Percentiles rank a stretch among this genome's conserved stretches.
Conservation (phyloP, 192 early-diverging fungal genomes). For the Globomyces pollinis-pini region DNA sequence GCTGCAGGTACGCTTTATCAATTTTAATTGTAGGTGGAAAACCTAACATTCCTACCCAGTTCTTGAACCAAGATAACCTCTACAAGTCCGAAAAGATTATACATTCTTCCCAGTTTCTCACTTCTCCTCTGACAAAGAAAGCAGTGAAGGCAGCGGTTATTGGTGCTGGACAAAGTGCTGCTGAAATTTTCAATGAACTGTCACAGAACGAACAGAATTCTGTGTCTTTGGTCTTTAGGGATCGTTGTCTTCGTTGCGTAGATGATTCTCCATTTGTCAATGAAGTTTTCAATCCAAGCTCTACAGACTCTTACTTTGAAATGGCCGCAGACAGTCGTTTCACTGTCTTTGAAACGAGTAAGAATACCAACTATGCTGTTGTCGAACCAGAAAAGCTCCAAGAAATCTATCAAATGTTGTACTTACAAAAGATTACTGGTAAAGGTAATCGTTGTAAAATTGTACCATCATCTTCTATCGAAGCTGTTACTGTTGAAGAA, state of each 20-base stretch:
- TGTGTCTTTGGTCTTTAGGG: slow-evolving; percentile 17
- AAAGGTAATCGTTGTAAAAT: no score
- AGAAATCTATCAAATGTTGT: slow-evolving; percentile 19
- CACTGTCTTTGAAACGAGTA: not conserved
- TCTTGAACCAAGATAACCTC: no score
- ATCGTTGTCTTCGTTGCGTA: slow-evolving; percentile 13
- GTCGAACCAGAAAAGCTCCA: slow-evolving; percentile 18
- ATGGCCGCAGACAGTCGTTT: not conserved
- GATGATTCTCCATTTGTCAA: slow-evolving; percentile 25
- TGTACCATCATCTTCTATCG: no score
- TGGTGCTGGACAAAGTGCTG: slow-evolving; percentile 1
- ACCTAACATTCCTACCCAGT: no score
- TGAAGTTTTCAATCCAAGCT: slow-evolving; percentile 22
- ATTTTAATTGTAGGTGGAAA: no score
- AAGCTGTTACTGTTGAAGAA: no score
- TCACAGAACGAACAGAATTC: not conserved
- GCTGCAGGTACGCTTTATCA: no score
- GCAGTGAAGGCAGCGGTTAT: not conserved
- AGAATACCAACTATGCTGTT: slow-evolving; percentile 22
- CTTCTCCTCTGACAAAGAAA: slow-evolving; percentile 7
- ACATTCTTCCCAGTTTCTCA: slow-evolving; percentile 18
- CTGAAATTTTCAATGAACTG: not conserved
- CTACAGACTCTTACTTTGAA: slow-evolving; percentile 11
- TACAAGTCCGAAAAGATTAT: no score
- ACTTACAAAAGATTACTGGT: slow-evolving; percentile 15